Percentiles rank a stretch among this genome's conserved stretches.
Evolutionary conservation across 495 filamentous ascomycete species (phyloP).

Genomic region (Tuber aestivum): DNA sequence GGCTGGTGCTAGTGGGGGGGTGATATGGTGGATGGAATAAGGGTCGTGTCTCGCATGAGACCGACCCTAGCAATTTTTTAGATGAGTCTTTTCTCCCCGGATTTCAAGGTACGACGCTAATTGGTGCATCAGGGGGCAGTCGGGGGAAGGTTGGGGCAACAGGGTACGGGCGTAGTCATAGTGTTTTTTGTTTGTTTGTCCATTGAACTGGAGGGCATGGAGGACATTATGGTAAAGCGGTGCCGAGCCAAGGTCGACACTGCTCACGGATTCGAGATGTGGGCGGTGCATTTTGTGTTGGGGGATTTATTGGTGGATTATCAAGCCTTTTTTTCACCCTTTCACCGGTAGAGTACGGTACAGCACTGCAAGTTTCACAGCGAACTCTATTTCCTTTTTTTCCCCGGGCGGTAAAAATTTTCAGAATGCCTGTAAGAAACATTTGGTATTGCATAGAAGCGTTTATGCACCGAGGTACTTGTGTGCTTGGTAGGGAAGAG

Average conservation of each 20-base stretch:
- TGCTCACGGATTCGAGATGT: background rate
- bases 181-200: background rate
- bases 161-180: background rate
- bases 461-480: background rate
- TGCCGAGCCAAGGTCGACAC: background rate
- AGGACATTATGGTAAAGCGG: background rate
- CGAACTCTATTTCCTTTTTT: background rate
- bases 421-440: too few relatives aligned
- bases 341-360: too few relatives aligned
- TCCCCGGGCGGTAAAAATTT: background rate
- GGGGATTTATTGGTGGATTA: background rate
- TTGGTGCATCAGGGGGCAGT: constrained; percentile 18
- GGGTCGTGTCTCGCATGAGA: constrained; percentile 30
- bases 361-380: background rate
- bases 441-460: background rate
- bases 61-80: constrained; percentile 36
- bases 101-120: constrained; percentile 28
- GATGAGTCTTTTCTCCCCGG: constrained; percentile 30
- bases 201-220: background rate
- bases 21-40: constrained; percentile 7
- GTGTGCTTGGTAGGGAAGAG: background rate
- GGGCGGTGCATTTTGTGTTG: background rate
- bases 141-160: background rate
- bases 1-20: constrained; percentile 32
- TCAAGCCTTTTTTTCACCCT: background rate